Evolutionary conservation across 352 stramenopile genomes (phyloP).

Genomic region (Pelagophyceae sp.): DNA sequence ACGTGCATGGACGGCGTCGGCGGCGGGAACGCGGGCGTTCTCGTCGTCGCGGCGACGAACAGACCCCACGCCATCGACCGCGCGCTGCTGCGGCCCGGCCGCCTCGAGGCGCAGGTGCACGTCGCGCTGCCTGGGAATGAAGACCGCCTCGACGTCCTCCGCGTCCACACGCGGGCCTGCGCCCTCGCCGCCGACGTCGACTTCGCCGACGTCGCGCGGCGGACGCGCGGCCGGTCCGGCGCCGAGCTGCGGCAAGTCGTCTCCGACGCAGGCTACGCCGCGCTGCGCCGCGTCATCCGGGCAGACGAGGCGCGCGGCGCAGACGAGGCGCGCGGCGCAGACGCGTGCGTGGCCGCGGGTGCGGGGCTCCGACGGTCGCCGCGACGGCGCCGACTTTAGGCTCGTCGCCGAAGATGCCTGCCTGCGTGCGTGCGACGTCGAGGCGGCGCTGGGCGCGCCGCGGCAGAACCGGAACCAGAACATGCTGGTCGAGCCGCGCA

Average conservation of each 20-base stretch:
- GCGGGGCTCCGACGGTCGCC: too few species aligned
- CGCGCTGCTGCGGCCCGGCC: slow-evolving; percentile 79
- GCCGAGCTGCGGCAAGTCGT: background rate
- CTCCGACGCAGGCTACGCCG: background rate
- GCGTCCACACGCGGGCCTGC: background rate
- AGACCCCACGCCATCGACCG: slow-evolving; percentile 86
- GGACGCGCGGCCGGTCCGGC: background rate
- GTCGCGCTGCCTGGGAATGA: slow-evolving; percentile 61
- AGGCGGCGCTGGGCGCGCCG: background rate
- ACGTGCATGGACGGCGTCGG: slow-evolving; percentile 72
- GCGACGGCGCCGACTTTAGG: too few species aligned
- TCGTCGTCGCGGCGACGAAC: slow-evolving; percentile 89
- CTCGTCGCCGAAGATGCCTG: background rate
- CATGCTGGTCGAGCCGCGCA: background rate
- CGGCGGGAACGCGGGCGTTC: slow-evolving; percentile 51
- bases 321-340: too few species aligned
- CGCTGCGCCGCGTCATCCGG: background rate
- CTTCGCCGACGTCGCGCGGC: background rate
- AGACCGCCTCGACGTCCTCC: slow-evolving; percentile 62
- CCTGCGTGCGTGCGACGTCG: background rate
- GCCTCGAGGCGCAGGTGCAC: slow-evolving; percentile 72
- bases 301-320: too few species aligned
- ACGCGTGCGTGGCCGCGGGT: too few species aligned
- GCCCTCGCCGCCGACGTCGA: slow-evolving; percentile 7
- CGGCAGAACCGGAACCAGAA: background rate